Conservation (phyloP, 495 filamentous ascomycete genomes). For the Talaromyces nanjingensis region DNA sequence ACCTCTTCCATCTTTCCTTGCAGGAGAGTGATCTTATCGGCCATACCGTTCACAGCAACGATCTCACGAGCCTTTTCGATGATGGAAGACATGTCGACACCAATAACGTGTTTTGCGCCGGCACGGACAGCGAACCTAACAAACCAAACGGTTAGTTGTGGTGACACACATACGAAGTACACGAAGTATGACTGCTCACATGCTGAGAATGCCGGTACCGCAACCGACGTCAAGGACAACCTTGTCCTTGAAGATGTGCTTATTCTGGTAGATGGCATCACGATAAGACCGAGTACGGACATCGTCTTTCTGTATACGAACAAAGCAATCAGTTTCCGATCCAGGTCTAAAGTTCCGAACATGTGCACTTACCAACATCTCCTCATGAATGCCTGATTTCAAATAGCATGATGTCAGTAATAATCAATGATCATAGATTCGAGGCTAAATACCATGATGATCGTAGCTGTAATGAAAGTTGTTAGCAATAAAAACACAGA, state of each 20-base stretch:
- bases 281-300: conserved; percentile 93
- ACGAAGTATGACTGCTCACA: conserved; percentile 43
- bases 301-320: conserved; percentile 77
- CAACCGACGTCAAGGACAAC: conserved; percentile 96
- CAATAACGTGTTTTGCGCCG: conserved; percentile 89
- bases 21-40: conserved; percentile 77
- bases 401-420: conserved; percentile 12
- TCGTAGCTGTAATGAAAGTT: conserved; percentile 60
- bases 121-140: conserved; percentile 93
- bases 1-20: conserved; percentile 98
- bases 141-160: neutral
- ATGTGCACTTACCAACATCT: conserved; percentile 78
- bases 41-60: conserved; percentile 76
- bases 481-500: neutral
- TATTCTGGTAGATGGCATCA: conserved; percentile 93
- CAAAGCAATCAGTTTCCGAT: conserved; percentile 11
- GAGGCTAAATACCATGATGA: conserved; percentile 70
- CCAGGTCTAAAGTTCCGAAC: neutral
- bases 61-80: conserved; percentile 93
- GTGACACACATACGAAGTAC: neutral
- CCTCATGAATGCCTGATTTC: conserved; percentile 80
- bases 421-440: conserved; percentile 8
- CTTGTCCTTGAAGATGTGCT: conserved; percentile 95
- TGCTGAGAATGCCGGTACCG: conserved; percentile 84
- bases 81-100: conserved; percentile 96